Base-by-base conservation (phyloP, 164 flowering plant genomes). In the Umbellularia californica region DNA sequence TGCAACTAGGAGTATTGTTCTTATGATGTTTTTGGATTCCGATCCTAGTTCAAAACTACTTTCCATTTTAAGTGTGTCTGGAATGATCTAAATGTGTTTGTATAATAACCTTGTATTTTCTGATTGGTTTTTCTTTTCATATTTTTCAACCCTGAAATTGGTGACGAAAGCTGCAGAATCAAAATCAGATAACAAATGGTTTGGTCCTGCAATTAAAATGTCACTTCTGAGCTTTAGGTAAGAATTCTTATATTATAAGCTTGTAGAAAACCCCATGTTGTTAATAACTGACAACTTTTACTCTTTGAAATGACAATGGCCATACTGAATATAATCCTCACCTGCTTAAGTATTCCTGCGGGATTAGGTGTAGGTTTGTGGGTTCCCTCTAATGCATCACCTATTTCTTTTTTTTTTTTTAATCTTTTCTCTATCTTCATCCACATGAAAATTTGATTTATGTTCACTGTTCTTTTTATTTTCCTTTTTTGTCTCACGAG, bases 221-320 rank as follows among this genome's bases (percentile, higher is more conserved):
- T 92, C 97, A 51, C 96, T 95, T 65, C 99, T 97, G 50, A 95
- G 97, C 81, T 95, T 88, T 75, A 95, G 98, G 98, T 91, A 55
- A 55, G n/a, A 55, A 20, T 55, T 12, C n/a, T 15, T 20, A 17
- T 1, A 23, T 3, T 35, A 23, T 69, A 28, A 58, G 10, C 3
- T 22, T 2, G 15, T n/a, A 35, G 55, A 20, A 3, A 0, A 35
- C n/a, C 47, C 47, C 47, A 74, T 67, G 28, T 22, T 55, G n/a
- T 17, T 3, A 25, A 20, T n/a, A 51, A 28, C 23, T 74, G 28
- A 65, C 24, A 25, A 28, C 6, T 51, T 73, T 62, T 60, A 74
- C 6, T 24, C 69, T 55, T 1, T 69, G 62, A 24, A 75, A 80
- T 64, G 87, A 87, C 90, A 93, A 97, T 76, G 99, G 99, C 55